Base-by-base conservation (phyloP, 1,284 basidiomycete genomes). In the Ceratobasidium sp. region DNA sequence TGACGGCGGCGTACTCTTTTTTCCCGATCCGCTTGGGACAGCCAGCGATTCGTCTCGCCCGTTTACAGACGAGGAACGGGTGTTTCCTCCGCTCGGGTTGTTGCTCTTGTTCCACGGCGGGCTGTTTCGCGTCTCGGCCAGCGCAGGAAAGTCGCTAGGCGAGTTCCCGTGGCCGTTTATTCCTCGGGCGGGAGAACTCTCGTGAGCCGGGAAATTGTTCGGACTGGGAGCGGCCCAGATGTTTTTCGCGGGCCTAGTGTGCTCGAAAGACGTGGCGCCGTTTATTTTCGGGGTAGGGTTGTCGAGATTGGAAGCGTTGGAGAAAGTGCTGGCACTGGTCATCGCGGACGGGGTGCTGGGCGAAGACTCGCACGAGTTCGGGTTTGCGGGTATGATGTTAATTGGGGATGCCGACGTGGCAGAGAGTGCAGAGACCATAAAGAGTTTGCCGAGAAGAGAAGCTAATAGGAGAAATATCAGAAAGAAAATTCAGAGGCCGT, bases 291-390 rank as follows among this genome's bases (percentile, higher is more conserved):
- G 65, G 12, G 65, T 67, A 6, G 23, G 65, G 65, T 52, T 67
- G 65, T 67, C 65, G 26, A 67, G 46, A n/a, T 46, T 50, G 4
- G 65, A 67, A 23, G 65, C 46, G 20, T 59, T 59, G 3, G 70
- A 73, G 44, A 44, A 50, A 33, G 57, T 73, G 42, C 57, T 73
- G 40, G 70, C 70, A 26, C 70, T 73, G 15, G 70, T 73, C 70
- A 73, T 73, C 9, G 70, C 62, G 26, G 70, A 73, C 38, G 70
- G 70, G n/a, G 70, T 73, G 57, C 70, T 73, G 28, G 70, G 70
- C 40, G 56, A 42, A 56, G 70, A 62, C n/a, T 61, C 70, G 59
- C 70, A 62, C 59, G 59, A 52, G 42, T 52, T 17, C 17, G 57
- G 46, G 59, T n/a, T n/a, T 40, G 48, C 50, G 61, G 57, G 48